Percentiles rank a stretch among this genome's conserved stretches.
Evolutionary conservation across 1,139 yeast species (phyloP).

Genomic region (Kluyveromyces sp.): DNA sequence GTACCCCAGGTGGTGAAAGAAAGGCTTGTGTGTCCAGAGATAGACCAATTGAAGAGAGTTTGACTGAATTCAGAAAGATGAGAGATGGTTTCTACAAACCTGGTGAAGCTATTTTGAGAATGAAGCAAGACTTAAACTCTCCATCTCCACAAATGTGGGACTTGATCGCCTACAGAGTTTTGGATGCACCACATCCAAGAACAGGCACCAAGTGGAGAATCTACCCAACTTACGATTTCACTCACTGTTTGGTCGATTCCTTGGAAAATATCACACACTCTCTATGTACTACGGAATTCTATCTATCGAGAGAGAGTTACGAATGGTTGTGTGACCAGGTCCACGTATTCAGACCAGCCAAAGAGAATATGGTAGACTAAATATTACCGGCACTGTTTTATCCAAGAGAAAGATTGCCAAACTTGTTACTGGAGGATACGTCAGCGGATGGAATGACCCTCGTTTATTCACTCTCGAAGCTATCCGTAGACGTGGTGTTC

Average conservation of each 20-base stretch:
- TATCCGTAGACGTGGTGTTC: slow-evolving; percentile 93
- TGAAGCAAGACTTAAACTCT: slow-evolving; percentile 89
- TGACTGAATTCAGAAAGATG: slow-evolving; percentile 82
- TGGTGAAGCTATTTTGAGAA: slow-evolving; percentile 90
- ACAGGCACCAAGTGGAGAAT: slow-evolving; percentile 97
- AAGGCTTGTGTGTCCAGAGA: slow-evolving; percentile 71
- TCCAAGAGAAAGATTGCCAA: slow-evolving; percentile 94
- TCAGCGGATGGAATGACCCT: slow-evolving; percentile 98
- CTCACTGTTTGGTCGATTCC: slow-evolving; percentile 97
- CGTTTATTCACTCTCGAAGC: slow-evolving; percentile 92
- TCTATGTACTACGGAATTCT: slow-evolving; percentile 90
- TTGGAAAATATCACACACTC: slow-evolving; percentile 94
- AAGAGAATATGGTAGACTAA: slow-evolving; percentile 95
- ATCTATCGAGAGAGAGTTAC: slow-evolving; percentile 84
- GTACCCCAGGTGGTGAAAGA: slow-evolving; percentile 89
- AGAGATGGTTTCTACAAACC: slow-evolving; percentile 78
- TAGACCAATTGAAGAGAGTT: slow-evolving; percentile 62
- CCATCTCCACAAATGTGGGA: slow-evolving; percentile 99
- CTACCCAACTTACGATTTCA: slow-evolving; percentile 96
- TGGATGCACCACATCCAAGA: slow-evolving; percentile 88
- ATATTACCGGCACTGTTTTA: slow-evolving; percentile 88
- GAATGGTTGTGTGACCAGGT: slow-evolving; percentile 98
- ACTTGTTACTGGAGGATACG: slow-evolving; percentile 71
- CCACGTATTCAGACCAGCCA: slow-evolving; percentile 97
- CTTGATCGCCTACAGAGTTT: slow-evolving; percentile 93